Conservation (phyloP, 1,284 basidiomycete genomes). For the Vanrija sp. region DNA sequence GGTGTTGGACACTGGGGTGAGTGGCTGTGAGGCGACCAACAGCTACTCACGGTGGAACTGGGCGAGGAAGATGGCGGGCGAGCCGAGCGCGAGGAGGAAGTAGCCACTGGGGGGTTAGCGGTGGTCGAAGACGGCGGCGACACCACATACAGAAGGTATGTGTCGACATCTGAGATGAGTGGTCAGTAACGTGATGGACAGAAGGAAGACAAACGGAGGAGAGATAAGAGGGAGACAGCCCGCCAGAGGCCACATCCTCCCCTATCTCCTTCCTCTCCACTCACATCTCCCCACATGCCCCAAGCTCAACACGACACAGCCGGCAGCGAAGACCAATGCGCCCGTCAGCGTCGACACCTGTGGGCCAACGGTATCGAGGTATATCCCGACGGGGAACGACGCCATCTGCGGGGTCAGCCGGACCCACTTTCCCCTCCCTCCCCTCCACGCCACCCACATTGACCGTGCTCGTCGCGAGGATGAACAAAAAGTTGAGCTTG, state of each 20-base stretch:
- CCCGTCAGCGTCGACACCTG: slow-evolving; percentile 37
- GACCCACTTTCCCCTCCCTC: slow-evolving; percentile 17
- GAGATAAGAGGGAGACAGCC: too few relatives aligned
- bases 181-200: not conserved
- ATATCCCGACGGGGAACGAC: slow-evolving; percentile 41
- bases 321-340: slow-evolving; percentile 34
- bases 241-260: too few relatives aligned
- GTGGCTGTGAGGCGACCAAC: not conserved
- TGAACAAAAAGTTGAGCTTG: slow-evolving; percentile 44
- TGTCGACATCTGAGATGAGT: slow-evolving; percentile 28
- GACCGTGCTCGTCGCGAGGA: slow-evolving; percentile 40
- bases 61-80: slow-evolving; percentile 45
- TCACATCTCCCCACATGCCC: slow-evolving; percentile 23
- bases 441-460: slow-evolving; percentile 41
- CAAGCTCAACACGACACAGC: slow-evolving; percentile 37
- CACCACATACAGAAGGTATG: slow-evolving; percentile 29
- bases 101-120: slow-evolving; percentile 30
- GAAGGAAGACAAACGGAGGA: too few relatives aligned
- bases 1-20: slow-evolving; percentile 42
- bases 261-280: not conserved
- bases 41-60: slow-evolving; percentile 33
- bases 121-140: too few relatives aligned
- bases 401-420: slow-evolving; percentile 23
- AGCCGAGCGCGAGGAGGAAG: slow-evolving; percentile 45
- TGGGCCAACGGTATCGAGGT: slow-evolving; percentile 43